Percentiles rank a stretch among this genome's conserved stretches.
Evolutionary conservation across 805 yeast genomes (phyloP).

Genomic region (Yamadazyma akitaensis): DNA sequence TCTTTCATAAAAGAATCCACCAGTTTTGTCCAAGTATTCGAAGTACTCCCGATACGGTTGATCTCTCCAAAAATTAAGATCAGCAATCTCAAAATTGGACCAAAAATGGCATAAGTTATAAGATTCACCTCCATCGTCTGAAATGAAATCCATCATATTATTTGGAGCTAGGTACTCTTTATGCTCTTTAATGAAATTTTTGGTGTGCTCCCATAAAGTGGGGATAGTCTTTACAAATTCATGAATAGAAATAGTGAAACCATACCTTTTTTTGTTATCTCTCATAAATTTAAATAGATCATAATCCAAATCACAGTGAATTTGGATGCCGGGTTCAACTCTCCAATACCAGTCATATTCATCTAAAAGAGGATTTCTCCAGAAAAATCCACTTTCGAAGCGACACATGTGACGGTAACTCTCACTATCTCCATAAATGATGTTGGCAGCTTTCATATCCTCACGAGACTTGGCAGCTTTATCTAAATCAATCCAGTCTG

Average conservation of each 20-base stretch:
- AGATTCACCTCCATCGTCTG: conserved; percentile 63
- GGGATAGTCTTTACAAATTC: conserved; percentile 87
- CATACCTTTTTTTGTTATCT: conserved; percentile 73
- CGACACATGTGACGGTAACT: conserved; percentile 93
- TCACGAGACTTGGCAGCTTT: conserved; percentile 65
- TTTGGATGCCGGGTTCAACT: conserved; percentile 82
- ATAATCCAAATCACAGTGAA: conserved; percentile 78
- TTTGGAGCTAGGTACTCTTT: conserved; percentile 62
- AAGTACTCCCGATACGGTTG: conserved; percentile 70
- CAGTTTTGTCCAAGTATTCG: conserved; percentile 68
- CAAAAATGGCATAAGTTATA: conserved; percentile 87
- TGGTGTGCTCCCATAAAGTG: conserved; percentile 75
- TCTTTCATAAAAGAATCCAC: conserved; percentile 91
- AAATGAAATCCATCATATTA: conserved; percentile 66
- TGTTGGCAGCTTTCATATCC: conserved; percentile 51
- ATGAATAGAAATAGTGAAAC: conserved; percentile 78
- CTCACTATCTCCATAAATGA: conserved; percentile 72
- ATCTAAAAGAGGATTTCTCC: conserved; percentile 66
- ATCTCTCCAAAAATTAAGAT: conserved; percentile 69
- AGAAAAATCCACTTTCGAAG: conserved; percentile 86
- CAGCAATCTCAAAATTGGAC: conserved; percentile 86
- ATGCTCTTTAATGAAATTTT: conserved; percentile 57
- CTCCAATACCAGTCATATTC: conserved; percentile 94
- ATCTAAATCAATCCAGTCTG: conserved; percentile 76
- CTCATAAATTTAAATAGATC: conserved; percentile 85